Conservation (phyloP, 805 yeast species). For the Yarrowia divulgata region DNA sequence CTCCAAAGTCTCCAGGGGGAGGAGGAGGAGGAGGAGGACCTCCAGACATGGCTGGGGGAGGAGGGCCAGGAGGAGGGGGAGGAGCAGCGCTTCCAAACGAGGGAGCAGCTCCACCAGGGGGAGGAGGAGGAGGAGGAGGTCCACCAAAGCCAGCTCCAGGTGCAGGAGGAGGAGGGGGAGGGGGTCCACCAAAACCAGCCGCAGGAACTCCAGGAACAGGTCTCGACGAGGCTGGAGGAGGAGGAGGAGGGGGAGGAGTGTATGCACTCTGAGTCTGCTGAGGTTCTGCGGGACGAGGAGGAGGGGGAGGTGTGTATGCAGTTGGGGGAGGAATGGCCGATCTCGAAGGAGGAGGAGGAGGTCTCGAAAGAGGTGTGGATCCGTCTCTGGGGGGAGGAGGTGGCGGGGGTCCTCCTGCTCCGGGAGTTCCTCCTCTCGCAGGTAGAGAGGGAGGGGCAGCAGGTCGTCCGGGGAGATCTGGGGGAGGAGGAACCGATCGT, state of each 20-base stretch:
- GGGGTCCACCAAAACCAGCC: conserved; percentile 43
- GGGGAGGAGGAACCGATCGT: conserved; percentile 36
- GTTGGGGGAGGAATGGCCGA: conserved; percentile 44
- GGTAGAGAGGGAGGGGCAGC: conserved; percentile 39
- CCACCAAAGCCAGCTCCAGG: conserved; percentile 11
- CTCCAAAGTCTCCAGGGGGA: conserved; percentile 49
- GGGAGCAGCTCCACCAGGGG: conserved; percentile 49
- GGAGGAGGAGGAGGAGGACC: conserved; percentile 48
- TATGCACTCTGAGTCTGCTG: conserved; percentile 41
- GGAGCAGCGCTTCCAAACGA: conserved; percentile 45
- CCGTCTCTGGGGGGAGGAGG: conserved; percentile 52
- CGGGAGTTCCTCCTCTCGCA: conserved; percentile 40
- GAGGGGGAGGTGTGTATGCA: conserved; percentile 38
- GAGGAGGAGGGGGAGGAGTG: conserved; percentile 43
- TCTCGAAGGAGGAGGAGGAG: conserved; percentile 45
- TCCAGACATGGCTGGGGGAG: conserved; percentile 45
- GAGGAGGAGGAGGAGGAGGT: conserved; percentile 45
- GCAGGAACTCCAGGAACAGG: conserved; percentile 42
- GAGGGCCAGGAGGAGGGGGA: conserved; percentile 45
- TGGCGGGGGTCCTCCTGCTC: conserved; percentile 49
- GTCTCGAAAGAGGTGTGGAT: conserved; percentile 38
- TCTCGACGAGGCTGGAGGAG: conserved; percentile 42
- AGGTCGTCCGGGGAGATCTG: conserved; percentile 41
- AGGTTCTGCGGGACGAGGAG: conserved; percentile 41
- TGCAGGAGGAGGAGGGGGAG: conserved; percentile 45